Percentiles rank a stretch among this genome's conserved stretches.
These are phyloP conservation scores for Boletus vermiculosoides DNA, from an alignment of 768 basidiomycete species.

Conservation along the genomic window DNA sequence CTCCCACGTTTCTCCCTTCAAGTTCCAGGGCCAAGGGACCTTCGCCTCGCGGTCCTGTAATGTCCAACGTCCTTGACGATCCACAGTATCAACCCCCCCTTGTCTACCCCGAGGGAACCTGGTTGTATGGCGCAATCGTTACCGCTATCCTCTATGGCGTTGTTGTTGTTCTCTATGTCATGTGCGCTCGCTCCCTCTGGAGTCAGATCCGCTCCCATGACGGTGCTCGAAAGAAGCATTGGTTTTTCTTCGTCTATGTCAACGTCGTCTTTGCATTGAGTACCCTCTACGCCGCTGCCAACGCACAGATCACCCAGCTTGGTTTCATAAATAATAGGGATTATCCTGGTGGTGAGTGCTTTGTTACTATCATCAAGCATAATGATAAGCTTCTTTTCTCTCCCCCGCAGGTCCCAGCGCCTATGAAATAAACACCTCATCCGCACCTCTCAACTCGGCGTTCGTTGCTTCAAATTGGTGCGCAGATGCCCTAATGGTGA, in stretches of 20 bases:
- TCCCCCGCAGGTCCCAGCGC: slow-evolving; percentile 21
- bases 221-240: slow-evolving; percentile 13
- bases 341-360: slow-evolving; percentile 30
- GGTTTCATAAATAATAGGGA: slow-evolving; percentile 33
- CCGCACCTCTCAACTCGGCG: slow-evolving; percentile 27
- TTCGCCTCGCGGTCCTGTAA: slow-evolving; percentile 4
- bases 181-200: slow-evolving; percentile 32
- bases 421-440: slow-evolving; percentile 26
- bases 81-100: slow-evolving; percentile 9
- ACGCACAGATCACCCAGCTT: slow-evolving; percentile 28
- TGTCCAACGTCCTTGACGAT: slow-evolving; percentile 13
- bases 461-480: slow-evolving; percentile 34
- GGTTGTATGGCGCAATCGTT: slow-evolving; percentile 32
- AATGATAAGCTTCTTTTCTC: no score
- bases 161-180: slow-evolving; percentile 24
- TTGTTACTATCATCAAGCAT: neutral
- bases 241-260: slow-evolving; percentile 32
- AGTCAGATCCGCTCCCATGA: slow-evolving; percentile 14
- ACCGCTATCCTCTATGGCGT: slow-evolving; percentile 29
- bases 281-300: slow-evolving; percentile 27
- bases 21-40: neutral
- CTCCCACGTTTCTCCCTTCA: slow-evolving; percentile 8
- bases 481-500: slow-evolving; percentile 32
- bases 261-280: slow-evolving; percentile 28
- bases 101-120: slow-evolving; percentile 28